Percentiles rank a stretch among this genome's conserved stretches.
Conservation (phyloP, 495 filamentous ascomycete species). For the Xylaria longipes region DNA sequence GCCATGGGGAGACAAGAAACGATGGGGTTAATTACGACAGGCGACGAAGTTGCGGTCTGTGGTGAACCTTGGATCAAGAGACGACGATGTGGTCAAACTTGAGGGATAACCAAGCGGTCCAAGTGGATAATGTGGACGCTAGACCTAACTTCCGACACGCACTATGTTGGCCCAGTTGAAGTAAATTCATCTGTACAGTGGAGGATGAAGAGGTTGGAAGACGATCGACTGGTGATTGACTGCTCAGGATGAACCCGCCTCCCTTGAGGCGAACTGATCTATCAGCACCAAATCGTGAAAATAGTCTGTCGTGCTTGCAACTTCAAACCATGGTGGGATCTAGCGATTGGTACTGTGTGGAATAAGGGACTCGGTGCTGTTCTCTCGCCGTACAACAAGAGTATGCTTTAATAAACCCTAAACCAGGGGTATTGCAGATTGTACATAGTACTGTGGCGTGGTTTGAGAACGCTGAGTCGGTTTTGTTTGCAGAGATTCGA, state of each 20-base stretch:
- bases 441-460: not conserved
- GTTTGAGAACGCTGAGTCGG: not conserved
- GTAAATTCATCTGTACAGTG: not conserved
- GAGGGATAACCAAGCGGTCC: slow-evolving; percentile 8
- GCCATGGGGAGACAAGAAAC: slow-evolving; percentile 7
- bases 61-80: slow-evolving; percentile 2
- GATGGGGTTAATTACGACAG: slow-evolving; percentile 19
- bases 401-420: slow-evolving; percentile 7
- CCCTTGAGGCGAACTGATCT: not conserved
- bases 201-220: not conserved
- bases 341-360: slow-evolving; percentile 10
- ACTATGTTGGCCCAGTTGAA: slow-evolving; percentile 2
- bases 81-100: slow-evolving; percentile 14
- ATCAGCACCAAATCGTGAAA: not conserved
- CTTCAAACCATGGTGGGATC: not conserved
- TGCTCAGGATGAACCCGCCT: not conserved
- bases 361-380: not conserved
- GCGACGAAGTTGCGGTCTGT: slow-evolving; percentile 22
- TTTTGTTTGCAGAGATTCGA: slow-evolving; percentile 8
- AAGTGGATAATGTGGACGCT: slow-evolving; percentile 16
- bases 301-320: not conserved
- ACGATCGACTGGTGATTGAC: not conserved
- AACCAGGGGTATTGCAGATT: slow-evolving; percentile 19
- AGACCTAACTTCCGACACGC: not conserved
- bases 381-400: not conserved